These are phyloP conservation scores for Cantharellus anzutake DNA, from an alignment of 768 basidiomycete species.

Conservation along the genomic window DNA sequence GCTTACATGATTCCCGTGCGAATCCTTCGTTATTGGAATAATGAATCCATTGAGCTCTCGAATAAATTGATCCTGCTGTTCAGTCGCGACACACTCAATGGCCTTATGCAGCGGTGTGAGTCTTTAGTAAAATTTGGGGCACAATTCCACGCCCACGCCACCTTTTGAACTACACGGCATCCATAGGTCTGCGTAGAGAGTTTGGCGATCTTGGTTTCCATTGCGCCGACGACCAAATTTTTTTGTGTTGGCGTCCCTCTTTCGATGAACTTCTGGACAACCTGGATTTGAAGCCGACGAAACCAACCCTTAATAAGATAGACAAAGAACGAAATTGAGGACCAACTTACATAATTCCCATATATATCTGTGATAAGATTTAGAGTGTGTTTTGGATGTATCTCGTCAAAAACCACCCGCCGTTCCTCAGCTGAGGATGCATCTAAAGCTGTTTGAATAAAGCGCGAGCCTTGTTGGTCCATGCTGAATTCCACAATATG, in stretches of 20 bases:
- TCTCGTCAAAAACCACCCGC: constrained; percentile 68
- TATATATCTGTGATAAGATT: constrained; percentile 82
- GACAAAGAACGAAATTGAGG: not conserved
- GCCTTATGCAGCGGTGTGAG: constrained; percentile 29
- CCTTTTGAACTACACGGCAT: constrained; percentile 91
- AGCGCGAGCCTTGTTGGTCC: constrained; percentile 95
- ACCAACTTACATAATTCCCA: constrained; percentile 69
- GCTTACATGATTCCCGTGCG: constrained; percentile 84
- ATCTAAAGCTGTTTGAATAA: constrained; percentile 81
- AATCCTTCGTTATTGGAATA: constrained; percentile 71
- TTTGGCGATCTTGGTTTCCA: constrained; percentile 60
- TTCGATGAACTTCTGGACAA: constrained; percentile 87
- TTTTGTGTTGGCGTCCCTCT: constrained; percentile 63
- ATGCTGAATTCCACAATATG: constrained; percentile 79
- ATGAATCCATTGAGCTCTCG: constrained; percentile 64
- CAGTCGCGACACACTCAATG: constrained; percentile 58
- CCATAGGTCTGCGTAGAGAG: constrained; percentile 89
- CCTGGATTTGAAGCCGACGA: constrained; percentile 25
- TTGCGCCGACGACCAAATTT: constrained; percentile 40
- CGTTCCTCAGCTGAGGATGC: constrained; percentile 60
- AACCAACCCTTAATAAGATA: not conserved
- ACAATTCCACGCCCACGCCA: constrained; percentile 12
- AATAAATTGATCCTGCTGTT: constrained; percentile 60
- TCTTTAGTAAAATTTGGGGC: constrained; percentile 3
- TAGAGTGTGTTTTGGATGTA: constrained; percentile 54